Conservation (phyloP, 257 asterid genomes). For the Fraxinus americana region DNA sequence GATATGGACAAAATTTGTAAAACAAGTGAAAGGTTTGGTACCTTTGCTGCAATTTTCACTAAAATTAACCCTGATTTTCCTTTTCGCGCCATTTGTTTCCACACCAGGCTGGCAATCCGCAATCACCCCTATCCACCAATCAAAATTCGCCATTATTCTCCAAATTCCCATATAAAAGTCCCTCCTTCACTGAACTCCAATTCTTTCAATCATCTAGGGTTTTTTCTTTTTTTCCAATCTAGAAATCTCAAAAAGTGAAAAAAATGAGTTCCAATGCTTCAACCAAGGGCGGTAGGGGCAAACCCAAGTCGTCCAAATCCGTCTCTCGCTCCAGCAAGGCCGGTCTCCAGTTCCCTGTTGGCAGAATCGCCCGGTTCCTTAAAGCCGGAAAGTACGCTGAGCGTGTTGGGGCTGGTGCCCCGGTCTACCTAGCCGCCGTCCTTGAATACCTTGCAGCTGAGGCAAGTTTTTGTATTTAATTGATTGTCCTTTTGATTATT, state of each 20-base stretch:
- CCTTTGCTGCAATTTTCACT: too few species aligned
- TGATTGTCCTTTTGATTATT: neutral
- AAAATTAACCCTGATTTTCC: neutral
- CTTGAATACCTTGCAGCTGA: neutral
- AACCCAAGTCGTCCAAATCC: neutral
- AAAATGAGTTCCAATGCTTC: neutral
- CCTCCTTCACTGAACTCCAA: neutral
- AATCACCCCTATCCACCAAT: neutral
- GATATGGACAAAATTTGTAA: too few species aligned
- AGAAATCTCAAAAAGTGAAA: neutral
- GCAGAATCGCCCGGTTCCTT: neutral
- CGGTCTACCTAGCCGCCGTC: neutral
- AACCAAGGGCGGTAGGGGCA: neutral
- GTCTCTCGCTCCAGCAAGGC: neutral
- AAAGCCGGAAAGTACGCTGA: conserved; percentile 4
- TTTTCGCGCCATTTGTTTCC: conserved; percentile 14
- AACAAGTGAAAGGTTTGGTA: too few species aligned
- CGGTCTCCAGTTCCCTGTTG: conserved; percentile 1
- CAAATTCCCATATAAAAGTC: neutral
- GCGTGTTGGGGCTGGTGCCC: conserved; percentile 7
- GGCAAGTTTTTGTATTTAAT: neutral
- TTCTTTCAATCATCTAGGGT: neutral
- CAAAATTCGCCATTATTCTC: neutral
- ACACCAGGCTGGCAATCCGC: conserved; percentile 1
- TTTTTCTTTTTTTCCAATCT: neutral